Conservation (phyloP, 306 rosid species). For the Canavalia ensiformis region DNA sequence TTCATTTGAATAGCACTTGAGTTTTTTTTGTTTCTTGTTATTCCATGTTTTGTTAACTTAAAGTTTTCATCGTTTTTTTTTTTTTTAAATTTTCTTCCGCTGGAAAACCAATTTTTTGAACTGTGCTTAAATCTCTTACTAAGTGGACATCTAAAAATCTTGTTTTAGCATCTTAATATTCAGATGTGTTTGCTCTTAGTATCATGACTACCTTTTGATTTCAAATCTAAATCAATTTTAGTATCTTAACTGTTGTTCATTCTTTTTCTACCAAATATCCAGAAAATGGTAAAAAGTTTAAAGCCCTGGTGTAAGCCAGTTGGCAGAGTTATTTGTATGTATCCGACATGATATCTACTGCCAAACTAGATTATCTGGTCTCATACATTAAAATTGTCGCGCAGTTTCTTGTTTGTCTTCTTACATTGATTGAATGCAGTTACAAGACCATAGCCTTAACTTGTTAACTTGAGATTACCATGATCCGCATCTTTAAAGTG, state of each 20-base stretch:
- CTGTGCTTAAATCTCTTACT: constrained; percentile 1
- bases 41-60: constrained; percentile 22
- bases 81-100: neutral
- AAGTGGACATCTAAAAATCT: neutral
- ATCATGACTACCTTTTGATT: neutral
- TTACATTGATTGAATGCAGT: neutral
- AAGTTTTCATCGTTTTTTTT: neutral
- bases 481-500: neutral
- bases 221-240: constrained; percentile 13
- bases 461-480: neutral
- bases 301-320: neutral
- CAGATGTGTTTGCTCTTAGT: neutral
- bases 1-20: constrained; percentile 24
- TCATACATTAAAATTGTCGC: constrained; percentile 3
- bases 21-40: constrained; percentile 6
- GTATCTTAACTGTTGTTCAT: neutral
- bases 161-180: neutral
- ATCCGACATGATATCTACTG: constrained; percentile 14
- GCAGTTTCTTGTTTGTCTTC: neutral
- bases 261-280: constrained; percentile 20
- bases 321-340: constrained; percentile 24
- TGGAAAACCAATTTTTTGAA: neutral
- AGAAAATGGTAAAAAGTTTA: constrained; percentile 9
- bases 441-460: neutral
- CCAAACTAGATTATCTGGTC: constrained; percentile 24